phyloP scores from a whole-genome alignment of 805 yeast genomes.

The Diddensiella santjacobensis region DNA sequence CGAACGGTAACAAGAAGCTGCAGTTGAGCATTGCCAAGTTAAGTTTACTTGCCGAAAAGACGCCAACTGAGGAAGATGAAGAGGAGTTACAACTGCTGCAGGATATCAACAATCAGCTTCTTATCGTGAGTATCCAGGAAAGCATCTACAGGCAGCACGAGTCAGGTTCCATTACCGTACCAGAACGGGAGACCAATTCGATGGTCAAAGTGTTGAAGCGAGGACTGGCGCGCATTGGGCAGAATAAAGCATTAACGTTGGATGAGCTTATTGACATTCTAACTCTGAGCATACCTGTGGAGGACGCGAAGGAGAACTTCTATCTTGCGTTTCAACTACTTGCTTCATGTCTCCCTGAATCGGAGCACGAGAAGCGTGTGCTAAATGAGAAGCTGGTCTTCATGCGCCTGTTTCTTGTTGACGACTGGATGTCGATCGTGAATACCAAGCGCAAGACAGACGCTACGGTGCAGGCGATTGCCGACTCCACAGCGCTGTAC shows the following conservation, averaged over 20 bases:
- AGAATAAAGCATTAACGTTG: slow-evolving; percentile 39
- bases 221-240: slow-evolving; percentile 33
- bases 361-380: slow-evolving; percentile 26
- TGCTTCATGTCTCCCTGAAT: slow-evolving; percentile 31
- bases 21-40: slow-evolving; percentile 72
- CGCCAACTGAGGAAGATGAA: slow-evolving; percentile 3
- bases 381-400: slow-evolving; percentile 45
- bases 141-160: slow-evolving; percentile 4
- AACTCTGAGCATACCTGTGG: slow-evolving; percentile 39
- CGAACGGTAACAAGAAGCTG: slow-evolving; percentile 46
- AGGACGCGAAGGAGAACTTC: slow-evolving; percentile 31
- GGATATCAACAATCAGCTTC: slow-evolving; percentile 50
- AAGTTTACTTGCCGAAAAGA: slow-evolving; percentile 45
- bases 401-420: slow-evolving; percentile 54
- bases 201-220: slow-evolving; percentile 29
- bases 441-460: slow-evolving; percentile 39
- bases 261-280: slow-evolving; percentile 50
- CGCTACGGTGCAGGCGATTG: slow-evolving; percentile 38
- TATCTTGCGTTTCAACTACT: slow-evolving; percentile 51
- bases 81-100: slow-evolving; percentile 30
- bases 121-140: slow-evolving; percentile 48
- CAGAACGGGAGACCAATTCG: slow-evolving; percentile 19
- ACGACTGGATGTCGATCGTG: slow-evolving; percentile 45
- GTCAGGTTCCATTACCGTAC: slow-evolving; percentile 5
- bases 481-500: slow-evolving; percentile 43